Evolutionary conservation across 2,329 filamentous ascomycete genomes (phyloP).

Genomic region (Metarhizium rileyi): DNA sequence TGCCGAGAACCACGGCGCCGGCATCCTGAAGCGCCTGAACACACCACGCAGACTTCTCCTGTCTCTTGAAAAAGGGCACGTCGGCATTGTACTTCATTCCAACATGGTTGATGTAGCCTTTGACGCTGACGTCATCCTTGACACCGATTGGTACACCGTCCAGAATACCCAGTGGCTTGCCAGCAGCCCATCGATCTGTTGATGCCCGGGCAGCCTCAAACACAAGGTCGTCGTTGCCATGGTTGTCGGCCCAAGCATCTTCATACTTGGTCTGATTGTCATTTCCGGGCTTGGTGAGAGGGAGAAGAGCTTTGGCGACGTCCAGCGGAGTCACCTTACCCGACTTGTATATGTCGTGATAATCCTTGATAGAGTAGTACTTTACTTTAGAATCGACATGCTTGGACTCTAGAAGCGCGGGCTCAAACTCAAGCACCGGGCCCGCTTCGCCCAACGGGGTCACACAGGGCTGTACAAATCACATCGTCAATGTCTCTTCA

Average conservation of each 20-base stretch:
- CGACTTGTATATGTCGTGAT: slow-evolving; percentile 62
- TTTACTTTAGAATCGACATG: slow-evolving; percentile 33
- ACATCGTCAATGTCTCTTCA: neutral
- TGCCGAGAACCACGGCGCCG: slow-evolving; percentile 66
- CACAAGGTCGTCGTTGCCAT: slow-evolving; percentile 46
- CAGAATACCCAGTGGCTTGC: slow-evolving; percentile 55
- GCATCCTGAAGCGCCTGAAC: slow-evolving; percentile 61
- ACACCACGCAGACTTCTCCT: slow-evolving; percentile 56
- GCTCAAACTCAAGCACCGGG: slow-evolving; percentile 29
- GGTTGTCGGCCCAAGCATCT: slow-evolving; percentile 61
- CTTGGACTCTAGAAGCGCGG: slow-evolving; percentile 30
- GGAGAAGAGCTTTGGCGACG: slow-evolving; percentile 62
- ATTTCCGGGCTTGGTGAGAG: slow-evolving; percentile 54
- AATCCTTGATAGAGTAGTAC: slow-evolving; percentile 67
- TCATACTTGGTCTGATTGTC: slow-evolving; percentile 50
- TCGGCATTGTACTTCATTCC: slow-evolving; percentile 54
- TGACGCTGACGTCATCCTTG: slow-evolving; percentile 70
- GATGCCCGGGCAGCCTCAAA: slow-evolving; percentile 62
- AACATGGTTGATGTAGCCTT: slow-evolving; percentile 57
- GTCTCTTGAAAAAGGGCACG: slow-evolving; percentile 38
- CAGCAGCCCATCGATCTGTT: slow-evolving; percentile 59
- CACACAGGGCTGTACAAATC: slow-evolving; percentile 39
- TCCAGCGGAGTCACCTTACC: slow-evolving; percentile 61
- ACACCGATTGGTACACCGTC: slow-evolving; percentile 78
- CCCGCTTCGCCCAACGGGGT: slow-evolving; percentile 35